Evolutionary conservation across 495 filamentous ascomycete genomes (phyloP).

Genomic region (Neurospora sublineolata): DNA sequence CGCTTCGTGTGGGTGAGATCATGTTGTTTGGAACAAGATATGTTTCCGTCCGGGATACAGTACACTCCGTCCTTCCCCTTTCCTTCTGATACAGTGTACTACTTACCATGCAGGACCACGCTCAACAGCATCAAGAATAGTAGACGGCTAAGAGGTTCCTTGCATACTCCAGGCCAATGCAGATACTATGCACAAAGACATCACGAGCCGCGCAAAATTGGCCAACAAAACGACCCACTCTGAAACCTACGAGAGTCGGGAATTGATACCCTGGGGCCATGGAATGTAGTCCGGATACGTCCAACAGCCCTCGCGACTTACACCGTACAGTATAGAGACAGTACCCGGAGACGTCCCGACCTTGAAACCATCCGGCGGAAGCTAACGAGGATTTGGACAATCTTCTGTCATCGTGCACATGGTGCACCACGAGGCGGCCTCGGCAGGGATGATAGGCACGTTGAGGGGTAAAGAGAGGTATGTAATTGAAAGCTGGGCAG

Average conservation of each 20-base stretch:
- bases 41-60: neutral
- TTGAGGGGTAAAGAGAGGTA: neutral
- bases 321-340: neutral
- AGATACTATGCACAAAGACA: conserved; percentile 1
- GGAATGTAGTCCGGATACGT: neutral
- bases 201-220: conserved; percentile 3
- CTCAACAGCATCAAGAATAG: neutral
- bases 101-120: neutral
- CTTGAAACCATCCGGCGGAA: neutral
- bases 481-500: neutral
- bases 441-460: neutral
- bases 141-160: neutral
- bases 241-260: neutral
- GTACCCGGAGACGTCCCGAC: neutral
- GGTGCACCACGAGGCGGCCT: neutral
- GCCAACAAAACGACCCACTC: neutral
- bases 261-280: neutral
- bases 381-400: neutral
- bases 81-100: neutral
- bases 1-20: neutral
- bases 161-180: neutral
- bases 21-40: neutral
- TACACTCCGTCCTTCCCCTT: neutral
- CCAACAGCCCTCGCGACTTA: neutral
- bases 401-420: neutral